Conservation (phyloP, 768 basidiomycete species). For the Tylopilus plumbeoviolaceoides region DNA sequence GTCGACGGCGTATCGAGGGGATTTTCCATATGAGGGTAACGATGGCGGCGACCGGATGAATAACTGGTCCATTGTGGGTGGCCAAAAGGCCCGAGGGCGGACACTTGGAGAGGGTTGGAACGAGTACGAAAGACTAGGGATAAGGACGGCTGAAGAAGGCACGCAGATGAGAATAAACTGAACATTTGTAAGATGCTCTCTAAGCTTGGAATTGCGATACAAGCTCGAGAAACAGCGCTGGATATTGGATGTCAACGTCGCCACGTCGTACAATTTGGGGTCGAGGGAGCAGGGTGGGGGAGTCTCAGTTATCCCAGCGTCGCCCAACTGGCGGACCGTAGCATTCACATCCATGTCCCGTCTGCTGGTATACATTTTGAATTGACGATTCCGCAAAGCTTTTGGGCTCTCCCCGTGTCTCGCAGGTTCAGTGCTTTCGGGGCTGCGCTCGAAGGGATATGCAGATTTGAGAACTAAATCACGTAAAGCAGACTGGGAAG, state of each 20-base stretch:
- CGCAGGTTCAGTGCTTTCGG: conserved; percentile 3
- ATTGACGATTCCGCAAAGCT: conserved; percentile 3
- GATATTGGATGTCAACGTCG: neutral
- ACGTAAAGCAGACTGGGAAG: neutral
- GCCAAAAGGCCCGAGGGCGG: neutral
- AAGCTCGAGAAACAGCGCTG: conserved; percentile 8
- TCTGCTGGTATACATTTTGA: conserved; percentile 5
- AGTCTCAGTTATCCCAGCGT: conserved; percentile 19
- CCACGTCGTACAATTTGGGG: conserved; percentile 3
- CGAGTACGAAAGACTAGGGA: neutral
- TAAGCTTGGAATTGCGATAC: conserved; percentile 14
- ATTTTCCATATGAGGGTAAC: neutral
- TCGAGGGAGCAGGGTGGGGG: conserved; percentile 6
- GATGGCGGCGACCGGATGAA: conserved; percentile 3
- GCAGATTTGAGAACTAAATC: neutral
- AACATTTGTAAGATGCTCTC: conserved; percentile 11
- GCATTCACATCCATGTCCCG: conserved; percentile 1
- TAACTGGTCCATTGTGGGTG: neutral
- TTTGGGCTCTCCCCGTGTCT: neutral
- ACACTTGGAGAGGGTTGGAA: neutral
- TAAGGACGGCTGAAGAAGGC: neutral
- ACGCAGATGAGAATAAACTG: conserved; percentile 5
- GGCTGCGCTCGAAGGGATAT: conserved; percentile 8
- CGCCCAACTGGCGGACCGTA: neutral
- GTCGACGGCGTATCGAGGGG: neutral